Percentiles rank a stretch among this genome's conserved stretches.
Conservation (phyloP, 1,284 basidiomycete genomes). For the Moniliophthora roreri region DNA sequence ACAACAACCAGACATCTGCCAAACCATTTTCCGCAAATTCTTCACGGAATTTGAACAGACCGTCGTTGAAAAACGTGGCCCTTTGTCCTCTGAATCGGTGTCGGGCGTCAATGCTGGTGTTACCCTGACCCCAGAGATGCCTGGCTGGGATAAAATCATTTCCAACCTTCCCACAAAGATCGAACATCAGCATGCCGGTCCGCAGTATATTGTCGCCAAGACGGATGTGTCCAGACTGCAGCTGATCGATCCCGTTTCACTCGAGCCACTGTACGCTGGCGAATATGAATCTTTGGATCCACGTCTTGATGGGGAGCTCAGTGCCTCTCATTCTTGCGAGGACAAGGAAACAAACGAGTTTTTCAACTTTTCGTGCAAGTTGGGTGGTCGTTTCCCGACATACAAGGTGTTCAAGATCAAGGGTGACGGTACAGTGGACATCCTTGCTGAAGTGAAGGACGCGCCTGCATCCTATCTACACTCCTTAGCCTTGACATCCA, state of each 20-base stretch:
- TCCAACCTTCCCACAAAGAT: background rate
- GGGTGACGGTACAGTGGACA: slow-evolving; percentile 27
- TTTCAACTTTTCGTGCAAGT: slow-evolving; percentile 31
- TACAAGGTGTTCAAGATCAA: slow-evolving; percentile 35
- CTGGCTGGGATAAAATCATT: slow-evolving; percentile 15
- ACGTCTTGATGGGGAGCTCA: slow-evolving; percentile 30
- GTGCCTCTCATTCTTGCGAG: slow-evolving; percentile 36
- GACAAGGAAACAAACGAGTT: slow-evolving; percentile 32
- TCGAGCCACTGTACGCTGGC: slow-evolving; percentile 29
- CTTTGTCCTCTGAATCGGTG: slow-evolving; percentile 4
- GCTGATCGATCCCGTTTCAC: slow-evolving; percentile 33
- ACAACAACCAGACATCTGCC: slow-evolving; percentile 24
- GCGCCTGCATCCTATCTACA: slow-evolving; percentile 37
- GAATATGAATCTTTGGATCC: slow-evolving; percentile 28
- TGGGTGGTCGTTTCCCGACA: slow-evolving; percentile 20
- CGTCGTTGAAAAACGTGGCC: too few species aligned
- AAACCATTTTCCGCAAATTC: slow-evolving; percentile 24
- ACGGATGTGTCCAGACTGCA: slow-evolving; percentile 26
- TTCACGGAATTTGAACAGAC: slow-evolving; percentile 21
- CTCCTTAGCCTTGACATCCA: slow-evolving; percentile 33
- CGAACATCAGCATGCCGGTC: slow-evolving; percentile 13
- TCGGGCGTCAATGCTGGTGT: slow-evolving; percentile 19
- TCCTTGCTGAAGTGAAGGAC: slow-evolving; percentile 35
- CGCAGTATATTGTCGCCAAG: slow-evolving; percentile 32
- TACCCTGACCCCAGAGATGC: slow-evolving; percentile 24